A percentile compares a stretch with the other conserved stretches of the same genome.
These are phyloP conservation scores for Plasmodium billcollinsi DNA, from an alignment of 169 alveolate genomes.

Conservation along the genomic window DNA sequence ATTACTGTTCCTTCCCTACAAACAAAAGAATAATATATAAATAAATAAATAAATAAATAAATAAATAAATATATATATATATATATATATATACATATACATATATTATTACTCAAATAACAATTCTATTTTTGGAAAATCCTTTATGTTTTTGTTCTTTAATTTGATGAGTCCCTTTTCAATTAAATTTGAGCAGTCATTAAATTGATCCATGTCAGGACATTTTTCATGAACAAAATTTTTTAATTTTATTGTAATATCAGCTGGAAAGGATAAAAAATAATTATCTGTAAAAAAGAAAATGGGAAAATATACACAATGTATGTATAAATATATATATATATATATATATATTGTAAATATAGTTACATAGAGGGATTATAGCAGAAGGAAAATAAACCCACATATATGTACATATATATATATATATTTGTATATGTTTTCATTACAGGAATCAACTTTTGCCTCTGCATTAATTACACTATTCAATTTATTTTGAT, in stretches of 20 bases:
- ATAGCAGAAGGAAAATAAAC: too few species aligned
- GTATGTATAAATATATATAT: background rate
- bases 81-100: background rate
- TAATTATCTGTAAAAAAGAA: constrained; percentile 26
- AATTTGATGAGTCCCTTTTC: constrained; percentile 13
- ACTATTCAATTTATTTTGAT: background rate
- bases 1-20: constrained; percentile 30
- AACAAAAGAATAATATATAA: background rate
- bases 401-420: background rate
- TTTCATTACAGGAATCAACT: constrained; percentile 47
- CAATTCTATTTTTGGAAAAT: constrained; percentile 35
- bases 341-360: background rate
- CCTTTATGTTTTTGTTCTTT: background rate
- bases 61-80: background rate
- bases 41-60: background rate
- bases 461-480: background rate
- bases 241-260: constrained; percentile 26
- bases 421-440: background rate
- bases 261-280: constrained; percentile 46
- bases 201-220: background rate
- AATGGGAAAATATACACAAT: background rate
- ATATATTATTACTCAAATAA: constrained; percentile 12
- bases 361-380: background rate
- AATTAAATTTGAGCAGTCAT: constrained; percentile 25
- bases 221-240: constrained; percentile 9